A percentile compares a stretch with the other conserved stretches of the same genome.
These are phyloP conservation scores for Cutaneotrichosporon cavernicola DNA, from an alignment of 1,284 basidiomycete species.

Conservation along the genomic window DNA sequence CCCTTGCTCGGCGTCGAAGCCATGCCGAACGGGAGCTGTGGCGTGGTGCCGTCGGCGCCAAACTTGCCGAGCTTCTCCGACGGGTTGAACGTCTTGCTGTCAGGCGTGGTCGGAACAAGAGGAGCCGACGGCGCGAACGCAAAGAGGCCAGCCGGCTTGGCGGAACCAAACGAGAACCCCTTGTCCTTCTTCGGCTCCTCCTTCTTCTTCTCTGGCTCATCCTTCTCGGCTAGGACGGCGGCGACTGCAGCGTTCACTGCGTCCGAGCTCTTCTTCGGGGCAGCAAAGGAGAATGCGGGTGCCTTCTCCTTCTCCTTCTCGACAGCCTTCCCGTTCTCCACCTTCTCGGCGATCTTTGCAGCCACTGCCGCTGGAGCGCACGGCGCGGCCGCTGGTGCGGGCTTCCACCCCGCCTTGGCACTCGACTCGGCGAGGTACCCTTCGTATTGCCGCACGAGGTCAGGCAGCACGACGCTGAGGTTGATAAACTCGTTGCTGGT, in stretches of 20 bases:
- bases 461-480: conserved; percentile 54
- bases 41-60: conserved; percentile 41
- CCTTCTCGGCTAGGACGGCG: conserved; percentile 38
- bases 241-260: conserved; percentile 40
- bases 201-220: conserved; percentile 19
- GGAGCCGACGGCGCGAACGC: conserved; percentile 44
- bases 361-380: neutral
- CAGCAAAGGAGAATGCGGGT: conserved; percentile 39
- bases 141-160: conserved; percentile 30
- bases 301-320: conserved; percentile 19
- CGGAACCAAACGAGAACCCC: conserved; percentile 25
- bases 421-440: conserved; percentile 61
- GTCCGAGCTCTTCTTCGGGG: conserved; percentile 33
- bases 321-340: conserved; percentile 37
- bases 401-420: conserved; percentile 52
- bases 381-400: conserved; percentile 4
- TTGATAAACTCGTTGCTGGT: conserved; percentile 76
- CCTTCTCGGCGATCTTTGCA: neutral
- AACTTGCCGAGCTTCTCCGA: conserved; percentile 46
- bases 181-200: conserved; percentile 13
- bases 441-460: conserved; percentile 65
- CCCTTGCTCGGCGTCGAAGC: conserved; percentile 23
- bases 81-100: conserved; percentile 39
- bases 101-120: conserved; percentile 39
- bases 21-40: conserved; percentile 41